Evolutionary conservation across 2,329 filamentous ascomycete species (phyloP), one percentile per base, ranked within the genome.

Genomic region (Colletotrichum somersetense): DNA sequence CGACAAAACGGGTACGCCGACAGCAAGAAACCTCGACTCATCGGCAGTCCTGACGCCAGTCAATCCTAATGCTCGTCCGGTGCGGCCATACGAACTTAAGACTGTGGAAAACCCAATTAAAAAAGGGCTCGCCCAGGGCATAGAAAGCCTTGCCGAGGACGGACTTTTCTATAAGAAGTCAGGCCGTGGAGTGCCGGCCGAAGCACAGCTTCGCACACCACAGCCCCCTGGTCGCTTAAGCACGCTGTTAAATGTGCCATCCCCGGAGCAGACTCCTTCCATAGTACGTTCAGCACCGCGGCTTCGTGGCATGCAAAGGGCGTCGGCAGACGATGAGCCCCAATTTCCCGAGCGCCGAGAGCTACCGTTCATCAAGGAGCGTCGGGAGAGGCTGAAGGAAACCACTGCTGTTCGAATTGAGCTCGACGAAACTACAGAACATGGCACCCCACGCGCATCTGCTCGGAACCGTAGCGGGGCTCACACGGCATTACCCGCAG

Each of bases 91-190:
- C 8, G 73, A 67, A 18, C 76, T 77, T 33, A 79, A 75, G 40
- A 73, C 74, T 26, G 44, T 48, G 8, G 64, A 73, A 4, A 38
- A 63, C 62, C 23, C 72, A 57, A 59, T 58, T 63, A 73, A 77
- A 75, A 75, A 77, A 65, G 76, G 76, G 18, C 67, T 83, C 11
- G 78, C 76, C 11, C 77, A 78, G n/a, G 82, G 81, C 8, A 82
- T 88, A 73, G 80, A 81, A 35, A 77, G 76, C 8, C 74, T 89
- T 44, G 83, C 86, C 2, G 87, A 89, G 72, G 87, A 89, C 74
- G 86, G 86, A 1, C 83, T 70, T 73, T 76, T 56, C 74, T 78
- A 81, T 50, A 57, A 64, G 40, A 59, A 57, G 38, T 44, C 63
- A 23, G 62, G 62, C 16, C 73, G 62, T 5, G 73, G 74, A 38